Base-by-base conservation (phyloP, 768 basidiomycete genomes). In the Boletus reticulatus region DNA sequence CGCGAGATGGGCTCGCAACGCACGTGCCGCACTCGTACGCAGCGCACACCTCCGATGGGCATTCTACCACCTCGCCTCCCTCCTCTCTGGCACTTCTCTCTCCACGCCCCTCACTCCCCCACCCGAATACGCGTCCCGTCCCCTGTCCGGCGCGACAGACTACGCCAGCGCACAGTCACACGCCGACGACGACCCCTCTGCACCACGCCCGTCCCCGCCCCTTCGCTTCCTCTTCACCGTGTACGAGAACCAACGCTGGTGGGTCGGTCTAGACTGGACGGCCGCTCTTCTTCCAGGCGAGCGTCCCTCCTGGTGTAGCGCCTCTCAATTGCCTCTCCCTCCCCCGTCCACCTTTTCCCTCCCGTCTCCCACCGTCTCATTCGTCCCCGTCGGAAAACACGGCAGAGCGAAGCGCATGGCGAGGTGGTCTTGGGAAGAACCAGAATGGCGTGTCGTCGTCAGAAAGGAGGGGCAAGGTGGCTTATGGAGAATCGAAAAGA, bases 211-310 rank as follows among this genome's bases (percentile, higher is more conserved):
- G 5, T 72, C 64, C 1, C 61, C 70, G 0, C 65, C 69, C 17
- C 72, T 88, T 32, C 84, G 88, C 20, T 94, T 95, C 75, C 79
- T 90, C 45, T 95, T 95, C 66, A 92, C 88, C n/a, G 73, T 95
- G 12, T 87, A 92, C 67, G 94, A 97, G 71, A 96, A 96, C 72
- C 94, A 97, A 73, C 81, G 94, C 7, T 96, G 94, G 94, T 98
- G 94, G 94, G 84, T 98, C 83, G 94, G 90, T 13, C 81, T 98
- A 43, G 94, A 97, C 72, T 98, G 92, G 92, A 96, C 94, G 2
- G 89, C 91, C 4, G 93, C 94, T 1, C 81, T 98, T 9, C 81
- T 97, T 16, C 94, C 94, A 0, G 82, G 82, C 17, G 94, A 98
- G 65, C 85, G 94, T 6, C 92, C 94, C 0, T 89, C 91, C 2